phyloP scores from a whole-genome alignment of 129 eudicot genomes.

The Artemisia tridentata region DNA sequence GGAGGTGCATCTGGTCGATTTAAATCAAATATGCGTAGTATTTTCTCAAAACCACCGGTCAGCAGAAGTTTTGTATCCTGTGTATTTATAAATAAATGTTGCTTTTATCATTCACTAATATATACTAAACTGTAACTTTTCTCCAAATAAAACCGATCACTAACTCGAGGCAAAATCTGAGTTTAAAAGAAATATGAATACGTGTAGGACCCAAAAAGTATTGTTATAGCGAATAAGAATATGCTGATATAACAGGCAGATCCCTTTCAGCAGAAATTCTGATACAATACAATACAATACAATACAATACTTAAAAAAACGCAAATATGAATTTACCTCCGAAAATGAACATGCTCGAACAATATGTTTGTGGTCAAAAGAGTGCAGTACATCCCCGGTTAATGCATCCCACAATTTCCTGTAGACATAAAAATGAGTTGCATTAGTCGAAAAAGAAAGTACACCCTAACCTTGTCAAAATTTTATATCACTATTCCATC shows the following conservation, averaged over 20 bases:
- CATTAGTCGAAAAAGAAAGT: too few species aligned
- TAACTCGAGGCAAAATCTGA: too few species aligned
- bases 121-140: too few species aligned
- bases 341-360: slow-evolving; percentile 77
- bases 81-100: neutral
- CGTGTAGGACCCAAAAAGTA: too few species aligned
- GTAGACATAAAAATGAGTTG: neutral
- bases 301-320: neutral
- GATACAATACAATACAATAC: neutral
- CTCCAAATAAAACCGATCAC: too few species aligned
- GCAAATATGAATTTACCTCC: slow-evolving; percentile 39
- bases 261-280: too few species aligned
- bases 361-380: slow-evolving; percentile 82
- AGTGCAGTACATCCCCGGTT: slow-evolving; percentile 62
- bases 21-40: slow-evolving; percentile 67
- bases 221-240: too few species aligned
- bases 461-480: too few species aligned
- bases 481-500: too few species aligned
- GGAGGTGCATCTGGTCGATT: slow-evolving; percentile 73
- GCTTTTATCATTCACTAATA: neutral
- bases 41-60: slow-evolving; percentile 72
- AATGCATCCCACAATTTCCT: slow-evolving; percentile 84
- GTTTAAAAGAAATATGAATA: too few species aligned
- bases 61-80: slow-evolving; percentile 56
- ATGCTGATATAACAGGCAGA: too few species aligned